These are phyloP conservation scores for Backusella luteola DNA, from an alignment of 192 early-diverging fungal species.

Conservation along the genomic window DNA sequence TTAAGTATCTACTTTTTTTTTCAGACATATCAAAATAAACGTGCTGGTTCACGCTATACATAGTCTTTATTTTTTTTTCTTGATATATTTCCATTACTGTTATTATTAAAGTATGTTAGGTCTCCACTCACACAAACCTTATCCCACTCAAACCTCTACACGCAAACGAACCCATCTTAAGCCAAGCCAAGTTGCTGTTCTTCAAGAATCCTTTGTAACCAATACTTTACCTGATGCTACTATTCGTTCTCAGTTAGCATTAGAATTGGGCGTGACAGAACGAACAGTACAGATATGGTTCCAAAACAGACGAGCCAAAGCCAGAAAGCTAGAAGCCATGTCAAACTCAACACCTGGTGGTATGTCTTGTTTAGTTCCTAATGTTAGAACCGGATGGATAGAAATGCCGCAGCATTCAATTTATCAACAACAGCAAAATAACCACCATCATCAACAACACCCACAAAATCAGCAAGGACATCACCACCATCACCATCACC, in stretches of 20 bases:
- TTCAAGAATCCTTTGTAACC: constrained; percentile 30
- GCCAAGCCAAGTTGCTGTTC: constrained; percentile 26
- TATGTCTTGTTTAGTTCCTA: constrained; percentile 12
- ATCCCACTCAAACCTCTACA: constrained; percentile 8
- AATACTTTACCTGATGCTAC: constrained; percentile 24
- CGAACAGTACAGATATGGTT: constrained; percentile 83
- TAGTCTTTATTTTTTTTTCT: not conserved
- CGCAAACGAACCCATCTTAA: constrained; percentile 25
- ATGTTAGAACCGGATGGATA: constrained; percentile 30
- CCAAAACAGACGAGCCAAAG: constrained; percentile 76
- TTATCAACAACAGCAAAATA: not conserved
- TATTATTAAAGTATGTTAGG: constrained; percentile 8
- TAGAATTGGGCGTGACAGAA: constrained; percentile 49
- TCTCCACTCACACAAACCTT: constrained; percentile 10
- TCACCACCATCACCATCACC: not conserved
- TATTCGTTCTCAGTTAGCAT: constrained; percentile 13
- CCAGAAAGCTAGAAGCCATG: constrained; percentile 17
- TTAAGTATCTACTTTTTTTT: not conserved
- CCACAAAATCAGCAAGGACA: not conserved
- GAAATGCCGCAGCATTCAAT: constrained; percentile 16
- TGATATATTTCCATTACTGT: not conserved
- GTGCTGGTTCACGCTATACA: constrained; percentile 17
- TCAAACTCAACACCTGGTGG: not conserved
- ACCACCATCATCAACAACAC: not conserved
- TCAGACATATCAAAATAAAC: not conserved